Evolutionary conservation across 2,329 filamentous ascomycete genomes (phyloP), one percentile per base, ranked within the genome.

Genomic region (Neofusicoccum laricinum): DNA sequence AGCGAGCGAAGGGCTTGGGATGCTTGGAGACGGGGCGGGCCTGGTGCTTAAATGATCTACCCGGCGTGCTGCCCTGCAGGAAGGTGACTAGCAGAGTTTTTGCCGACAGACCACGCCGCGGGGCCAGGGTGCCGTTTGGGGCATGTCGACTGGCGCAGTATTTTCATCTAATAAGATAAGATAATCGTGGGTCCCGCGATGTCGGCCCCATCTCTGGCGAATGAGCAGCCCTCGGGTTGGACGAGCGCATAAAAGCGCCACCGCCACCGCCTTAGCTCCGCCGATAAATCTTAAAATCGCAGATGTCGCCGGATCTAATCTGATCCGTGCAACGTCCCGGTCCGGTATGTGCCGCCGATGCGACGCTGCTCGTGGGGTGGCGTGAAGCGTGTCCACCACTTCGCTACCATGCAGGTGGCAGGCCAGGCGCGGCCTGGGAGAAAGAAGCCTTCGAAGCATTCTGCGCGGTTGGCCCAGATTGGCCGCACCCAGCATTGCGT

Each of bases 91-190:
- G 40, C 40, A 58, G 40, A 58, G 15, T 46, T 58, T 58, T 58
- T 45, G 40, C 55, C 40, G 55, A 21, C 15, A 38, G 11, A 6
- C 3, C 10, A 38, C 6, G 36, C 14, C 6, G 14, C 11, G 36
- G 14, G 10, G 21, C 32, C 53, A 2, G 43, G 17, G 45, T 11
- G 4, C 45, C 7, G 25, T 30, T 30, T 30, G 45, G 45, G 21
- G 51, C 50, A 17, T 30, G 25, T 30, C 36, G 36, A 38, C 14
- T 8, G 15, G 10, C n/a, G 38, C 55, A 8, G 38, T 7, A 6
- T 58, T 46, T 45, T 58, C 58, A 61, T 61, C 58, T 61, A 50
- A 61, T 50, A 49, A 61, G 58, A 61, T 61, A 50, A 61, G 58
- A 61, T 61, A 49, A 61, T 57, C 36, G n/a, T n/a, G 21, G 21